A percentile compares a stretch with the other conserved stretches of the same genome.
Evolutionary conservation across 2,329 filamentous ascomycete genomes (phyloP).

Genomic region (Xylaria sp.): DNA sequence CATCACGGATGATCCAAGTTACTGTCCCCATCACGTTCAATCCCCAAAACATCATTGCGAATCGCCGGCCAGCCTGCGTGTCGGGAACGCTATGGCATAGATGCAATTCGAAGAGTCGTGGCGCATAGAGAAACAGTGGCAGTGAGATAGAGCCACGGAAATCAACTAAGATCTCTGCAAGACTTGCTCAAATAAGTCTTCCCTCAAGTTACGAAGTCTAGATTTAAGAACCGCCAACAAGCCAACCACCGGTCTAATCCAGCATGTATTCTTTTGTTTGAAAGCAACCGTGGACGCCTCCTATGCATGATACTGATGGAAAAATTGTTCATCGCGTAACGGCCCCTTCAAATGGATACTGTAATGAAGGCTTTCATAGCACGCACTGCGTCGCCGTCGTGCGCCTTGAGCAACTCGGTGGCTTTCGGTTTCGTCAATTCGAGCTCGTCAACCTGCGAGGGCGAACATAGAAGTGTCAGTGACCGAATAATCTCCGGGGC

Average conservation of each 20-base stretch:
- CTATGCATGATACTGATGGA: conserved; percentile 12
- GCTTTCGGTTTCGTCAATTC: conserved; percentile 74
- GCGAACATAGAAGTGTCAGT: background rate
- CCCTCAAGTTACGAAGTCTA: background rate
- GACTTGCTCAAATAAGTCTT: background rate
- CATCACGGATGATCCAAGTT: background rate
- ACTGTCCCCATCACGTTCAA: background rate
- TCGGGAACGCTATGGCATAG: background rate
- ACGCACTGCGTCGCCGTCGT: conserved; percentile 72
- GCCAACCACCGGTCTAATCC: background rate
- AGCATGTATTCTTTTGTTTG: background rate
- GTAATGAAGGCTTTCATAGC: conserved; percentile 66
- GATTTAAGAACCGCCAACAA: background rate
- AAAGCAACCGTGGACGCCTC: conserved; percentile 21
- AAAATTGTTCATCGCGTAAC: background rate
- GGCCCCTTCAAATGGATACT: conserved; percentile 15
- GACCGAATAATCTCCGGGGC: background rate
- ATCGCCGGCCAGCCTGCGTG: background rate
- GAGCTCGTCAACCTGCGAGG: conserved; percentile 68
- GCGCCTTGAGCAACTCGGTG: conserved; percentile 72
- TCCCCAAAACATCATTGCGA: background rate
- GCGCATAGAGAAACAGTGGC: background rate
- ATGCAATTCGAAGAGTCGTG: background rate
- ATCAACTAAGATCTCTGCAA: background rate
- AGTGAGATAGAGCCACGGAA: background rate